These are phyloP conservation scores for Aspergillus sp. DNA, from an alignment of 2,329 filamentous ascomycete genomes.

Conservation along the genomic window DNA sequence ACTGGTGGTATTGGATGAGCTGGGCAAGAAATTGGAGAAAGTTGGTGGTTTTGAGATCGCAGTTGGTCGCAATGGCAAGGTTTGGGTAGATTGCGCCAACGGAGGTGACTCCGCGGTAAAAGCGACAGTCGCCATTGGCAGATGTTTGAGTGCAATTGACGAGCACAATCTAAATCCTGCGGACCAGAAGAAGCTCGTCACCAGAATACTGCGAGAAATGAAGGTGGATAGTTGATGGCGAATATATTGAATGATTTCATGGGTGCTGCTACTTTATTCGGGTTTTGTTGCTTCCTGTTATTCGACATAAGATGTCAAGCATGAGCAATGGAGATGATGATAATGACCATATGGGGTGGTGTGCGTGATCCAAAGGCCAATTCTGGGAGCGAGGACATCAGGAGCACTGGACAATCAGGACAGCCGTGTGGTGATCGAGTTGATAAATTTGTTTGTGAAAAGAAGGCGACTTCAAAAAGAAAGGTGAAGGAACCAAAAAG, in stretches of 20 bases:
- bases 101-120: conserved; percentile 58
- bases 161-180: conserved; percentile 48
- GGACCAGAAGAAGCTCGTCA: conserved; percentile 49
- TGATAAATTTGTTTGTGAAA: too few relatives aligned
- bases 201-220: conserved; percentile 43
- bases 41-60: conserved; percentile 80
- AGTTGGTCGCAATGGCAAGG: conserved; percentile 84
- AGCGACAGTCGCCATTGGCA: conserved; percentile 74
- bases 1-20: conserved; percentile 73
- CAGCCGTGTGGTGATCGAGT: too few relatives aligned
- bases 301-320: too few relatives aligned
- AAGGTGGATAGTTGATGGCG: conserved; percentile 29
- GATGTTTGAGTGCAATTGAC: conserved; percentile 76
- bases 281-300: too few relatives aligned
- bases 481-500: not conserved
- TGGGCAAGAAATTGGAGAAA: conserved; percentile 68
- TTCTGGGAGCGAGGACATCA: too few relatives aligned
- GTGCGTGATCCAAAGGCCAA: too few relatives aligned
- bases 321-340: too few relatives aligned
- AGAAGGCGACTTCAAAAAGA: too few relatives aligned
- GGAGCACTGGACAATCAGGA: too few relatives aligned
- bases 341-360: too few relatives aligned
- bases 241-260: too few relatives aligned
- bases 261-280: too few relatives aligned
- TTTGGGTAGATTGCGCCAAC: conserved; percentile 78